phyloP scores from a whole-genome alignment of 495 filamentous ascomycete genomes.

The Parmelia sp. region DNA sequence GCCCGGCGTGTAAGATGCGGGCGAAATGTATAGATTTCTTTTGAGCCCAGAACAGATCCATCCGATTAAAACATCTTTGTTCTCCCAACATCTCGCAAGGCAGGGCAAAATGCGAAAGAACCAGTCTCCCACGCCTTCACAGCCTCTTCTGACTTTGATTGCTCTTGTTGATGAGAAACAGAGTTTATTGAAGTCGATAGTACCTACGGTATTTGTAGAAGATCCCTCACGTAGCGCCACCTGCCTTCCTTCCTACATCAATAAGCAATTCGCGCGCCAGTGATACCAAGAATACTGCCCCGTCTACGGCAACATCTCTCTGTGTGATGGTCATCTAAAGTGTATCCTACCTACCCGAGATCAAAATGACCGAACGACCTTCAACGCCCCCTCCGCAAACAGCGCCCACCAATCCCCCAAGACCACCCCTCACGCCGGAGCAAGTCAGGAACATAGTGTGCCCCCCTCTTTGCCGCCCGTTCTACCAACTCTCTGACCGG shows the following conservation, averaged over 20 bases:
- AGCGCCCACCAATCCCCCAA: slow-evolving; percentile 33
- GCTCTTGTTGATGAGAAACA: not conserved
- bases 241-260: not conserved
- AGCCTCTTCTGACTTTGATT: not conserved
- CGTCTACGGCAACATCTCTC: not conserved
- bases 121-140: too few species aligned
- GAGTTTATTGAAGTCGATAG: not conserved
- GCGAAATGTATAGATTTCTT: slow-evolving; percentile 6
- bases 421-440: slow-evolving; percentile 64
- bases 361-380: slow-evolving; percentile 37
- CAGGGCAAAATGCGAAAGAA: not conserved
- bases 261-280: not conserved
- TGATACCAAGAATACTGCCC: not conserved
- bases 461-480: slow-evolving; percentile 2
- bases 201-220: not conserved
- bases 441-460: slow-evolving; percentile 63
- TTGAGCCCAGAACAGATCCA: not conserved
- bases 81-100: not conserved
- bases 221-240: not conserved
- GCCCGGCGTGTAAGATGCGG: not conserved
- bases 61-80: not conserved
- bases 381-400: slow-evolving; percentile 54
- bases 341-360: too few species aligned
- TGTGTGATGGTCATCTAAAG: not conserved
- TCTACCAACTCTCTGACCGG: not conserved